phyloP scores from a whole-genome alignment of 2,329 filamentous ascomycete species.

The Fusarium odoratissimum region DNA sequence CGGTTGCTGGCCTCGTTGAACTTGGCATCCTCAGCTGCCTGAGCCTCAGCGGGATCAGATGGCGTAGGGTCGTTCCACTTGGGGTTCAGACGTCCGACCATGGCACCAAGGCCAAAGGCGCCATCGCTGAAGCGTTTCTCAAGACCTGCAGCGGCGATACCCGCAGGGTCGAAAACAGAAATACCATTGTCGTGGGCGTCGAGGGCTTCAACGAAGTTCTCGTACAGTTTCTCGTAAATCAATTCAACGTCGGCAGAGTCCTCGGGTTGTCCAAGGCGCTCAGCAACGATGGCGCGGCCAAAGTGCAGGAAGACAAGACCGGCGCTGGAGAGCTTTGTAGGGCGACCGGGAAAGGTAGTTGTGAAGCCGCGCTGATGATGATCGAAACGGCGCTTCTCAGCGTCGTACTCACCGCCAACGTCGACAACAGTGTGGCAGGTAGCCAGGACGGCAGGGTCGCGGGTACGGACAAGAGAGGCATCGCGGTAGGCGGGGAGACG shows the following conservation, averaged over 20 bases:
- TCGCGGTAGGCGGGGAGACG: constrained; percentile 82
- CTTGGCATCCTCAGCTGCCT: constrained; percentile 81
- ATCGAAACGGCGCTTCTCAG: constrained; percentile 82
- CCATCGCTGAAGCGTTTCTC: constrained; percentile 86
- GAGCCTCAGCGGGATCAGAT: constrained; percentile 64
- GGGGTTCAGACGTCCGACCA: constrained; percentile 84
- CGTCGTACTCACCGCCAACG: constrained; percentile 94
- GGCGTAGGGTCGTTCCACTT: constrained; percentile 78
- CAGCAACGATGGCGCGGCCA: constrained; percentile 83
- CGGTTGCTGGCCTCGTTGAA: constrained; percentile 83
- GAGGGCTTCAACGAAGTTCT: constrained; percentile 92
- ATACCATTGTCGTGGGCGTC: constrained; percentile 99
- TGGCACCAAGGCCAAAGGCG: constrained; percentile 84
- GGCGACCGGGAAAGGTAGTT: constrained; percentile 83
- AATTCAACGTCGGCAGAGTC: constrained; percentile 76
- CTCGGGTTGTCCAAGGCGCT: constrained; percentile 61
- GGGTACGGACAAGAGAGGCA: constrained; percentile 83
- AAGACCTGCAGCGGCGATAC: constrained; percentile 75
- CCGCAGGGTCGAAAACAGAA: constrained; percentile 79
- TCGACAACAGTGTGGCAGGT: constrained; percentile 96
- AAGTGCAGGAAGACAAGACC: constrained; percentile 97
- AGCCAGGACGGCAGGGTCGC: constrained; percentile 81
- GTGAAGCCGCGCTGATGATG: constrained; percentile 96
- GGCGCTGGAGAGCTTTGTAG: constrained; percentile 92
- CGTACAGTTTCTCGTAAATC: constrained; percentile 90